Evolutionary conservation across 495 filamentous ascomycete species (phyloP), one percentile per base, ranked within the genome.

Genomic region (Aspergillus heteromorphus): DNA sequence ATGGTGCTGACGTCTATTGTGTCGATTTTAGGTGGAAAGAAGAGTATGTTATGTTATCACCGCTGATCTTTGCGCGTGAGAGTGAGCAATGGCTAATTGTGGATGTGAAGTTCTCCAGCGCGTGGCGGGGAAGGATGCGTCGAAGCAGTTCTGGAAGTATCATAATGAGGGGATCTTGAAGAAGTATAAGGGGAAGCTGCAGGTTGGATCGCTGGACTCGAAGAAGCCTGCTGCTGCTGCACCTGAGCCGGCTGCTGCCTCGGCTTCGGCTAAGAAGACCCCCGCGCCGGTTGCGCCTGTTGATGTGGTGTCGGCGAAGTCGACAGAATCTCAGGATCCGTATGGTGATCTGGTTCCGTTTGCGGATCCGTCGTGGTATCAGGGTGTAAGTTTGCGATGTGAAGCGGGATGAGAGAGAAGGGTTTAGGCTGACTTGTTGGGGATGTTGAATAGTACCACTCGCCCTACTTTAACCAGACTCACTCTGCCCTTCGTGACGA

Each of bases 141-240:
- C 89, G 21, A 92, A 95, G 72, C 95, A 96, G 67, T 99, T 99
- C 78, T 99, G 93, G 93, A 99, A 97, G 73, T 97, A 98, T 70
- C 93, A 98, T 79, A 98, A 96, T 63, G 83, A 87, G 61, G 82
- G 87, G 50, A 90, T 97, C 58, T 79, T 97, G 61, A 97, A 97
- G 77, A 98, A 97, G 70, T 97, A 91, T 79, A 86, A 93, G 74
- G 72, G 81, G 23, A 78, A 89, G 68, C 82, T 99, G 48, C 87
- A 91, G 66, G 80, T 99, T 63, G 93, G 93, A 38, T 96, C 91
- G 1, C 73, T 99, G 59, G 85, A 97, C 66, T 85, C 83, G 65
- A 97, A 97, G 75, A 86, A 87, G 64, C 73, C 73, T 6, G 71
- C 78, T 18, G 81, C 78, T 17, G 71, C 78, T 18, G 81, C 78